Base-by-base conservation (phyloP, 192 early-diverging fungal species). In the Podila horticola region DNA sequence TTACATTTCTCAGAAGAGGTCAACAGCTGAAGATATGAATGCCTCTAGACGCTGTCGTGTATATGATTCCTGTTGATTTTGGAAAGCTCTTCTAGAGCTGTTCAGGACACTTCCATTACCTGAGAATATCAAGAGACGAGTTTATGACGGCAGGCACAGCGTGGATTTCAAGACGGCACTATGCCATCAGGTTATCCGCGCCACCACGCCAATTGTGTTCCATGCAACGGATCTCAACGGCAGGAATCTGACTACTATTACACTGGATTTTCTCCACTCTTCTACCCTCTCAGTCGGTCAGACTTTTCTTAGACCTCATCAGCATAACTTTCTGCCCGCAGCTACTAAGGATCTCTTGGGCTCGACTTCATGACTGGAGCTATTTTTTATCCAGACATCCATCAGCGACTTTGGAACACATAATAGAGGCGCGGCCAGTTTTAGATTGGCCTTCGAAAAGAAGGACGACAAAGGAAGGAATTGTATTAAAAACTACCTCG, bases 321-420 rank as follows among this genome's bases (percentile, higher is more conserved):
- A 58, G 5, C 65, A 67, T 24, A 55, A 63, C 49, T 68, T 62
- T 45, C 79, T 58, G 36, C 59, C 38, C 72, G 72, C 26, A 66
- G 67, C 68, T 79, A 62, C 38, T 8, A 63, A 55, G 57, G 52
- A 48, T 79, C 74, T 67, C 72, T 68, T 64, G 72, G 62, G 30
- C 81, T 84, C 71, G 73, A 72, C 60, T 79, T 64, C 73, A 69
- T 81, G 24, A 59, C 71, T 55, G 67, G 83, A 67, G n/a, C 64
- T 67, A 57, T 36, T 74, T 59, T 64, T 79, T 58, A 74, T 84
- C 55, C 75, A 79, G 33, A 58, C 57, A 60, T 84, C 75, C 33
- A 45, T 79, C 26, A 71, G 59, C 60, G 59, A 73, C 15, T 84
- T 84, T 64, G 72, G 34, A 62, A 11, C n/a, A n/a, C n/a, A n/a